These are phyloP conservation scores for Chlorociboria aeruginascens DNA, from an alignment of 495 filamentous ascomycete genomes.

Conservation along the genomic window DNA sequence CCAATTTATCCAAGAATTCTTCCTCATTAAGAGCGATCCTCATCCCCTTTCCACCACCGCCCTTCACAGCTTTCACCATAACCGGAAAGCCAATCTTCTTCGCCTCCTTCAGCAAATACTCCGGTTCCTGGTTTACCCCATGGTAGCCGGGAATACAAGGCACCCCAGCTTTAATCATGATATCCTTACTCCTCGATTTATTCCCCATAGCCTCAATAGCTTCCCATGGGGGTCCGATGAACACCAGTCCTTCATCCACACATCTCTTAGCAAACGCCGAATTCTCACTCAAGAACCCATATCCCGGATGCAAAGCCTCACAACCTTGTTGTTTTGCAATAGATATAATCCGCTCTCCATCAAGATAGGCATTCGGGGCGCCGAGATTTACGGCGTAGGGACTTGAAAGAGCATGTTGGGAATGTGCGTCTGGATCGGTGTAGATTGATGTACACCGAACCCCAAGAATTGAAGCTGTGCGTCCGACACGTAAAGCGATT, in stretches of 20 bases:
- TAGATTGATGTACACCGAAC: slow-evolving; percentile 92
- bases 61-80: slow-evolving; percentile 91
- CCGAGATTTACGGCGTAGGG: slow-evolving; percentile 76
- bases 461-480: slow-evolving; percentile 75
- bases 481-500: slow-evolving; percentile 86
- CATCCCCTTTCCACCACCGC: slow-evolving; percentile 98
- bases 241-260: slow-evolving; percentile 80
- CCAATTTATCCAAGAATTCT: slow-evolving; percentile 72
- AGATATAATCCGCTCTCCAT: slow-evolving; percentile 82
- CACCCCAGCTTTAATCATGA: slow-evolving; percentile 87
- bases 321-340: slow-evolving; percentile 78
- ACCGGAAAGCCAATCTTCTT: slow-evolving; percentile 82
- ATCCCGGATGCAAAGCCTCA: slow-evolving; percentile 86
- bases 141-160: slow-evolving; percentile 97
- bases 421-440: slow-evolving; percentile 76
- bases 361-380: slow-evolving; percentile 71
- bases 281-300: slow-evolving; percentile 96
- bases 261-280: slow-evolving; percentile 80
- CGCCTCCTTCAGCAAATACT: slow-evolving; percentile 60
- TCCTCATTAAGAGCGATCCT: slow-evolving; percentile 65
- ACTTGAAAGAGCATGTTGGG: slow-evolving; percentile 81
- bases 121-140: slow-evolving; percentile 67
- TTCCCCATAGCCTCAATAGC: slow-evolving; percentile 98
- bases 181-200: slow-evolving; percentile 83
- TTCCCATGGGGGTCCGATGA: slow-evolving; percentile 84